Evolutionary conservation across 768 basidiomycete species (phyloP).

Genomic region (Collybia mongolica): DNA sequence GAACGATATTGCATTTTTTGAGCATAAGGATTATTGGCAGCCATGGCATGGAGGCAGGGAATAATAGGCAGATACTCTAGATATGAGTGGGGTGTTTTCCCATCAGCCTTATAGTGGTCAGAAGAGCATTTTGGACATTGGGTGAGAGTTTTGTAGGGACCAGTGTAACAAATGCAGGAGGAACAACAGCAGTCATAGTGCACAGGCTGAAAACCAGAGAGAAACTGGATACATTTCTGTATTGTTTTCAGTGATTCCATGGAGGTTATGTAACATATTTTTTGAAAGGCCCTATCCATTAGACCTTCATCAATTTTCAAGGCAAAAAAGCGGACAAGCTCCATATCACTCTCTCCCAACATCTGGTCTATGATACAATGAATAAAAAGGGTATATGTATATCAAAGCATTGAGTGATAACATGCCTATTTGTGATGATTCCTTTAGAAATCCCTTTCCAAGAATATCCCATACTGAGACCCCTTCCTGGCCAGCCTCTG

Average conservation of each 20-base stretch:
- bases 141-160: too few relatives aligned
- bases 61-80: conserved; percentile 41
- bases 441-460: too few relatives aligned
- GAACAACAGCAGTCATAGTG: conserved; percentile 40
- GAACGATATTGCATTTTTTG: too few relatives aligned
- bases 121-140: conserved; percentile 34
- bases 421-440: too few relatives aligned
- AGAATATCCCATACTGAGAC: too few relatives aligned
- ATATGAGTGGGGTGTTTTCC: conserved; percentile 17
- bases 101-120: conserved; percentile 16
- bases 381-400: too few relatives aligned
- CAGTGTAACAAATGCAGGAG: too few relatives aligned
- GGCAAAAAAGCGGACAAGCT: conserved; percentile 23
- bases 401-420: too few relatives aligned
- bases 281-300: conserved; percentile 17
- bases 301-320: conserved; percentile 26
- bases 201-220: conserved; percentile 29
- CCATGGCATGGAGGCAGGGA: conserved; percentile 23
- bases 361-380: too few relatives aligned
- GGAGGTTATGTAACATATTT: too few relatives aligned
- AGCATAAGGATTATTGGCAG: conserved; percentile 16
- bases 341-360: conserved; percentile 21
- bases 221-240: conserved; percentile 20
- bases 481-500: too few relatives aligned
- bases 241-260: conserved; percentile 14